Percentiles rank a stretch among this genome's conserved stretches.
Conservation (phyloP, 2,329 filamentous ascomycete genomes). For the Kalmusia sp. region DNA sequence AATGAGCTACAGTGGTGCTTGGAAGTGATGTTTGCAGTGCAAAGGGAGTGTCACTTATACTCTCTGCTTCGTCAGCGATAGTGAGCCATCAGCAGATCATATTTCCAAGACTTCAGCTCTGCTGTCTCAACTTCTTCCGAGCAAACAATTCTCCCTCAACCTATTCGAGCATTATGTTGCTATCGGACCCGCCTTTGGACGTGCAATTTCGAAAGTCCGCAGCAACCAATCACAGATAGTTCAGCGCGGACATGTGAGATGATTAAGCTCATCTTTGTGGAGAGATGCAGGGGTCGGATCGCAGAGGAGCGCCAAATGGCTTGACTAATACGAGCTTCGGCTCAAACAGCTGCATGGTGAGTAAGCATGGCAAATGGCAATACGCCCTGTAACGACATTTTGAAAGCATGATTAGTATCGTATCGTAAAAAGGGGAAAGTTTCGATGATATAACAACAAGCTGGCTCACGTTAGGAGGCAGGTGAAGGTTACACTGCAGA, state of each 20-base stretch:
- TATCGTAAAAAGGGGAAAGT: no score
- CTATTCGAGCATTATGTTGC: no score
- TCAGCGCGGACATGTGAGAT: background rate
- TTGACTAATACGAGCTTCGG: constrained; percentile 1
- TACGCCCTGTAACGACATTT: no score
- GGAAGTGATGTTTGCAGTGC: background rate
- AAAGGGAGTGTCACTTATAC: background rate
- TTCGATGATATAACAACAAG: no score
- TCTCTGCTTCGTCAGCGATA: no score
- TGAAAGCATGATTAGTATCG: no score
- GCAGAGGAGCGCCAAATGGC: background rate
- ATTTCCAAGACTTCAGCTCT: background rate
- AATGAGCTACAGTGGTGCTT: background rate
- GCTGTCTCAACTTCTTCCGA: background rate
- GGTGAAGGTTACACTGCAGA: no score
- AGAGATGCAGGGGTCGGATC: background rate
- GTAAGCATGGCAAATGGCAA: background rate
- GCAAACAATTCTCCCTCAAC: background rate
- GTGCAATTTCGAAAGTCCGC: no score
- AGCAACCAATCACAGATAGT: background rate
- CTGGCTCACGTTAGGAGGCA: no score
- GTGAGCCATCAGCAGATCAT: no score
- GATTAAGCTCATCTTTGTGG: background rate
- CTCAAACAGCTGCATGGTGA: background rate
- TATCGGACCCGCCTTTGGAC: background rate